Percentiles rank a stretch among this genome's conserved stretches.
Conservation (phyloP, 75 land plant species). For the Adiantum capillusveneris region DNA sequence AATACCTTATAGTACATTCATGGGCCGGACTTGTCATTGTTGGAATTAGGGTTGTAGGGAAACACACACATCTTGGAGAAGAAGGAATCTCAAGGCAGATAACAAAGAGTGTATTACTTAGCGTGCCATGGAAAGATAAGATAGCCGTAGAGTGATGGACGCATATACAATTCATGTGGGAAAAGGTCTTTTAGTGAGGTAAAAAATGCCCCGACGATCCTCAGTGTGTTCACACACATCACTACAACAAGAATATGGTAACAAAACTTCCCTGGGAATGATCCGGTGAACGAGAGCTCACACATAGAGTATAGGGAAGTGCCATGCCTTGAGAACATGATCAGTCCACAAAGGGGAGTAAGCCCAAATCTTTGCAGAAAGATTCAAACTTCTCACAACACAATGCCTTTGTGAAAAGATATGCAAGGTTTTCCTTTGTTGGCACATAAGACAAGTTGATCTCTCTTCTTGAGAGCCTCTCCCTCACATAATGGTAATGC, state of each 20-base stretch:
- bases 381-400: conserved; percentile 1
- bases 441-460: too few relatives aligned
- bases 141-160: background rate
- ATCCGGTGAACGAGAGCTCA: conserved; percentile 3
- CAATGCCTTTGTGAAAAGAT: conserved; percentile 3
- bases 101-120: background rate
- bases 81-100: too few relatives aligned
- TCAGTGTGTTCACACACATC: conserved; percentile 4
- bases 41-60: background rate
- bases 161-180: background rate
- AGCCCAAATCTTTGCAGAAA: conserved; percentile 5
- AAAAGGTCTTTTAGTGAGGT: background rate
- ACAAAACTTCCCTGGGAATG: conserved; percentile 4
- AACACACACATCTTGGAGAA: too few relatives aligned
- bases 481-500: too few relatives aligned
- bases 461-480: too few relatives aligned
- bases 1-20: too few relatives aligned
- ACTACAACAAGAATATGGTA: background rate
- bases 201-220: background rate
- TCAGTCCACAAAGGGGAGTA: conserved; percentile 5
- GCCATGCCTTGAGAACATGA: background rate
- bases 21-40: too few relatives aligned
- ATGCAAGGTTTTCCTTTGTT: conserved; percentile 1
- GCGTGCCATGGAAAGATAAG: conserved; percentile 3
- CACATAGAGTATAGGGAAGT: conserved; percentile 2